Evolutionary conservation across 2,329 filamentous ascomycete genomes (phyloP).

Genomic region (Lomentospora prolificans): DNA sequence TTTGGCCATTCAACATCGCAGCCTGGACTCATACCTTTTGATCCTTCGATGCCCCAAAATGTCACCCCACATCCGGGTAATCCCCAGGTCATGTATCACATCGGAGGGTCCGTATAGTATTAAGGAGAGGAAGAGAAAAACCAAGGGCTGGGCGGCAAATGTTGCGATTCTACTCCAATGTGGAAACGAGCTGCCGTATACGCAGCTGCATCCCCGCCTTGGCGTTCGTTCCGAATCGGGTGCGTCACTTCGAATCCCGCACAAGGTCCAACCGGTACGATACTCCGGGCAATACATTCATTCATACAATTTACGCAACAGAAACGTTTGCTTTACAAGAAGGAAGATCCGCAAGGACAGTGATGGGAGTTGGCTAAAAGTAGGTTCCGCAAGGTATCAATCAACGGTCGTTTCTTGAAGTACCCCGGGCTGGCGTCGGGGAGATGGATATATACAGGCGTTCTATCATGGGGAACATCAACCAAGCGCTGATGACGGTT

Average conservation of each 20-base stretch:
- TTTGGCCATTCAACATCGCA: background rate
- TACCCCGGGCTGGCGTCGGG: background rate
- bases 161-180: no score
- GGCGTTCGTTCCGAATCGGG: no score
- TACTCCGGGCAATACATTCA: no score
- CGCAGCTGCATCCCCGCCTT: no score
- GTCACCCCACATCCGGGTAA: background rate
- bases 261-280: no score
- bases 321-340: background rate
- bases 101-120: background rate
- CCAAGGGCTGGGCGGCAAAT: background rate
- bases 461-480: background rate
- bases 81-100: slow-evolving; percentile 1
- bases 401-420: background rate
- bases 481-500: background rate
- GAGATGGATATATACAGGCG: background rate
- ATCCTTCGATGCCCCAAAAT: background rate
- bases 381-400: background rate
- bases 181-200: no score
- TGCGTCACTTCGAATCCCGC: no score
- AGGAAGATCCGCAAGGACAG: no score
- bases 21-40: background rate
- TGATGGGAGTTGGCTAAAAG: no score
- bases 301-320: no score
- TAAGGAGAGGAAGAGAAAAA: background rate